These are phyloP conservation scores for Annona cherimola DNA, from an alignment of 164 flowering plant genomes.

Conservation along the genomic window DNA sequence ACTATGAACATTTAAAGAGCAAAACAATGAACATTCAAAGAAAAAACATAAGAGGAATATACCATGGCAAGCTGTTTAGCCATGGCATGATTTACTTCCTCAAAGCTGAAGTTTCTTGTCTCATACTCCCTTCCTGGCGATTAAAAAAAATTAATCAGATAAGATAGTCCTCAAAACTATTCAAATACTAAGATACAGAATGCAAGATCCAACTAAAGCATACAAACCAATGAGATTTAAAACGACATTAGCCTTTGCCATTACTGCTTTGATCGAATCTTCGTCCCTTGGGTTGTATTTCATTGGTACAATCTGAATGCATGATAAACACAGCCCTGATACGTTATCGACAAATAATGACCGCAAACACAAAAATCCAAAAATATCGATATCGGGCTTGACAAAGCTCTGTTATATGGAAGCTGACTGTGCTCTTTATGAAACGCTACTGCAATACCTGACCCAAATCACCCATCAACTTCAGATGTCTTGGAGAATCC, in stretches of 20 bases:
- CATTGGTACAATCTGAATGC: constrained; percentile 88
- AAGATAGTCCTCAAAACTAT: constrained; percentile 2
- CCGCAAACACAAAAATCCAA: not conserved
- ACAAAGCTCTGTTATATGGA: not conserved
- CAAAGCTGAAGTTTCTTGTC: constrained; percentile 91
- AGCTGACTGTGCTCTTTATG: not conserved
- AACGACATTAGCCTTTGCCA: constrained; percentile 99
- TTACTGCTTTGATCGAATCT: constrained; percentile 82
- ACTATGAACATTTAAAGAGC: not conserved
- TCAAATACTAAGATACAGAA: constrained; percentile 2
- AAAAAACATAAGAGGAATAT: constrained; percentile 13
- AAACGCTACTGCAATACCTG: constrained; percentile 47
- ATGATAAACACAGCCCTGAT: not conserved
- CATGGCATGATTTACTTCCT: constrained; percentile 83
- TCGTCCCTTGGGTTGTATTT: constrained; percentile 93
- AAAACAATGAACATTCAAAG: not conserved
- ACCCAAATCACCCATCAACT: constrained; percentile 98
- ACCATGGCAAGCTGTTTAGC: constrained; percentile 85
- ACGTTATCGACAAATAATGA: not conserved
- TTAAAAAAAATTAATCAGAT: constrained; percentile 1
- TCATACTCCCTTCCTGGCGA: constrained; percentile 84
- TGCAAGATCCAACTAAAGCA: not conserved
- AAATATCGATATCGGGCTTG: not conserved
- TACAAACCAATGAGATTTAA: constrained; percentile 83
- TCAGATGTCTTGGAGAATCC: constrained; percentile 90